These are phyloP conservation scores for Polygonum maritimum DNA, from an alignment of 148 eudicot species.

Conservation along the genomic window DNA sequence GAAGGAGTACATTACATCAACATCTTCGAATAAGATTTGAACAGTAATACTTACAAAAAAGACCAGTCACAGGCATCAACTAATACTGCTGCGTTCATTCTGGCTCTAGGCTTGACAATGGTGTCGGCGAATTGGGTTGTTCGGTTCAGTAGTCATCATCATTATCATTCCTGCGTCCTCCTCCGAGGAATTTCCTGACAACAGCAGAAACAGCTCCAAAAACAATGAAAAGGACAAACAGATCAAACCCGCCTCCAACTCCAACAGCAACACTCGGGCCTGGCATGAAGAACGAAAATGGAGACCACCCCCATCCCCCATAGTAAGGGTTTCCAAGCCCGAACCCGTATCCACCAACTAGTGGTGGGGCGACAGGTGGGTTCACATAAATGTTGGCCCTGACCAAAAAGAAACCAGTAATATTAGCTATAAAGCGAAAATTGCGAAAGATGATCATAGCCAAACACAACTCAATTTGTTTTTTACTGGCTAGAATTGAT, in stretches of 20 bases:
- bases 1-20: too few relatives aligned
- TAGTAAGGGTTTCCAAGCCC: slow-evolving; percentile 63
- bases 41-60: neutral
- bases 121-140: slow-evolving; percentile 3
- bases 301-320: slow-evolving; percentile 98
- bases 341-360: slow-evolving; percentile 81
- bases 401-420: slow-evolving; percentile 2
- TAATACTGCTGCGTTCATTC: neutral
- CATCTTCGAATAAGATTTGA: neutral
- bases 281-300: slow-evolving; percentile 83
- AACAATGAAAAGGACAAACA: slow-evolving; percentile 43
- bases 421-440: neutral
- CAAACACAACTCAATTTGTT: neutral
- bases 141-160: slow-evolving; percentile 28
- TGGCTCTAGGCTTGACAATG: neutral
- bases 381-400: slow-evolving; percentile 89
- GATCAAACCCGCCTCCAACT: slow-evolving; percentile 83
- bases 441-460: neutral
- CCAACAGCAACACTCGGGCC: slow-evolving; percentile 80
- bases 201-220: slow-evolving; percentile 59
- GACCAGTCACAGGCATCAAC: neutral
- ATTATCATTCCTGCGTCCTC: slow-evolving; percentile 34
- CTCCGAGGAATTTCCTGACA: slow-evolving; percentile 36
- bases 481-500: neutral
- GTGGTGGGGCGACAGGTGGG: slow-evolving; percentile 88